Evolutionary conservation across 2,329 filamentous ascomycete species (phyloP).

Genomic region (Drechslera avenae): DNA sequence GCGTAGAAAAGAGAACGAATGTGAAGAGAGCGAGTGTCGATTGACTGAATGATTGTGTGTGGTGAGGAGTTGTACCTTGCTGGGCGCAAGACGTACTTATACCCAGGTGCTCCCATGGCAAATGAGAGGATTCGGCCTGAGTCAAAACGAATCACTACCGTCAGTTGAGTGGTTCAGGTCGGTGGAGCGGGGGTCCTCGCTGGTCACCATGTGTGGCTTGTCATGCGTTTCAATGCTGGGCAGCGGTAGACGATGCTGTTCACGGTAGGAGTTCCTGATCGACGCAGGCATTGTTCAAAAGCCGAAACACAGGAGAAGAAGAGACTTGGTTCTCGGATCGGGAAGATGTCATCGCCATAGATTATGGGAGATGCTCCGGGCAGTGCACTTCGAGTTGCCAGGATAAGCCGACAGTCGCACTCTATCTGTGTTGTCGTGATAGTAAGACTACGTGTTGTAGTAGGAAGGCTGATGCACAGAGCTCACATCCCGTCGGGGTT

Average conservation of each 20-base stretch:
- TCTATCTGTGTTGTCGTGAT: no score
- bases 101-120: slow-evolving; percentile 16
- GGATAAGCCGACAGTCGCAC: not conserved
- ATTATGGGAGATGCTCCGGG: not conserved
- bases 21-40: slow-evolving; percentile 17
- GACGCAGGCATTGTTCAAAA: slow-evolving; percentile 22
- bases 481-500: no score
- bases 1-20: slow-evolving; percentile 31
- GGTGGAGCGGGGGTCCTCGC: slow-evolving; percentile 8
- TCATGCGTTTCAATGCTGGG: slow-evolving; percentile 16
- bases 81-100: slow-evolving; percentile 18
- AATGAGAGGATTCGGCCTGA: slow-evolving; percentile 8
- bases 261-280: slow-evolving; percentile 19
- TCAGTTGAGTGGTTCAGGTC: slow-evolving; percentile 17
- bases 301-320: slow-evolving; percentile 20
- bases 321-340: not conserved
- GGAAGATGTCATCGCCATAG: not conserved
- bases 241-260: slow-evolving; percentile 11
- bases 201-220: slow-evolving; percentile 8
- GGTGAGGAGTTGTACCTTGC: slow-evolving; percentile 1
- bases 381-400: not conserved
- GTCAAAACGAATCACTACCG: slow-evolving; percentile 15
- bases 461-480: no score
- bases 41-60: slow-evolving; percentile 12
- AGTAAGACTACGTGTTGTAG: no score